phyloP scores from a whole-genome alignment of 2,329 filamentous ascomycete genomes.

The Aspergillus tanneri region DNA sequence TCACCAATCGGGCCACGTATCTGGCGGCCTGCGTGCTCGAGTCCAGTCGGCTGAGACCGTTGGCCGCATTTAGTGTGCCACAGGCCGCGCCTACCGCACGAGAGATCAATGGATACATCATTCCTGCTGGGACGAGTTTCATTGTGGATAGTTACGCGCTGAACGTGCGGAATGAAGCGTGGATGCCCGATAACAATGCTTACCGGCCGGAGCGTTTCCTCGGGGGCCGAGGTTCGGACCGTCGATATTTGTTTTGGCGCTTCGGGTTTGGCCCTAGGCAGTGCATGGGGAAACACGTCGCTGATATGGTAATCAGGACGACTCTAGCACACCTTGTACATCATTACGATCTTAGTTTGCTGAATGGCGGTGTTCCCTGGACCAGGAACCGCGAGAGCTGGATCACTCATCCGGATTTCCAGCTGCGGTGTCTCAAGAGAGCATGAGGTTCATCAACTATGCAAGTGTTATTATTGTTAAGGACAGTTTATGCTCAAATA shows the following conservation, averaged over 20 bases:
- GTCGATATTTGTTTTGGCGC: constrained; percentile 44
- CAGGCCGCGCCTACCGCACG: constrained; percentile 41
- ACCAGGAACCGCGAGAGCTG: too few species aligned
- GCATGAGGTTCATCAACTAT: too few species aligned
- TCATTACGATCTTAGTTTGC: constrained; percentile 10
- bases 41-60: constrained; percentile 39
- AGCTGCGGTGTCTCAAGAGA: too few species aligned
- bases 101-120: constrained; percentile 33
- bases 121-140: constrained; percentile 40
- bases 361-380: too few species aligned
- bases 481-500: too few species aligned
- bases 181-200: constrained; percentile 37
- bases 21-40: constrained; percentile 42
- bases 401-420: too few species aligned
- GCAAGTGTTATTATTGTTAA: too few species aligned
- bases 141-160: constrained; percentile 1
- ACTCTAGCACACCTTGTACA: constrained; percentile 15
- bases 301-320: constrained; percentile 36
- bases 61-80: constrained; percentile 44
- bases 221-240: not conserved
- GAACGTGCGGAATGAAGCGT: constrained; percentile 24
- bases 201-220: constrained; percentile 37
- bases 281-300: constrained; percentile 46
- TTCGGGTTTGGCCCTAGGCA: constrained; percentile 49
- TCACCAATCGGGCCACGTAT: constrained; percentile 24